These are phyloP conservation scores for Leishmania tropica DNA, from an alignment of 208 protist species.

Conservation along the genomic window DNA sequence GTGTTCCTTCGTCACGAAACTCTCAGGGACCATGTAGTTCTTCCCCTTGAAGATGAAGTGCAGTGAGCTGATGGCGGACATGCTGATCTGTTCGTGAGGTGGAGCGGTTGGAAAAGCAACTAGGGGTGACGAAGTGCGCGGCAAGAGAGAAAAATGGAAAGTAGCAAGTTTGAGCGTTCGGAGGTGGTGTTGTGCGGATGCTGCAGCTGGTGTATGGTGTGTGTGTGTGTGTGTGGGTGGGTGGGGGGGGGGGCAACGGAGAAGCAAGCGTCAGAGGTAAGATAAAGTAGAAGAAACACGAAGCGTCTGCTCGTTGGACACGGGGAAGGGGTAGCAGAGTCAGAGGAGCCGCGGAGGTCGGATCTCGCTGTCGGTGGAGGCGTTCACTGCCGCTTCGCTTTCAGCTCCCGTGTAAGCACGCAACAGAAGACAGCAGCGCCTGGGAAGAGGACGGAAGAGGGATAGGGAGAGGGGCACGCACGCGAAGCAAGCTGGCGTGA, in stretches of 20 bases:
- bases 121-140: too few species aligned
- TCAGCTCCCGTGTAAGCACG: not conserved
- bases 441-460: not conserved
- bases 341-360: not conserved
- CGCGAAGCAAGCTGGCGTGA: not conserved
- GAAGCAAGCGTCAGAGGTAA: not conserved
- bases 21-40: constrained; percentile 35
- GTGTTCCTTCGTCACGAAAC: constrained; percentile 38
- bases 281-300: not conserved
- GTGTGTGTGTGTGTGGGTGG: not conserved
- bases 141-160: not conserved
- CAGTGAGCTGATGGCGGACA: constrained; percentile 17
- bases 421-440: not conserved
- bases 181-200: not conserved
- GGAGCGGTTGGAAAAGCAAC: not conserved
- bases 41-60: constrained; percentile 34
- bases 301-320: not conserved
- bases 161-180: not conserved
- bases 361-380: not conserved
- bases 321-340: not conserved
- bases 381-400: not conserved
- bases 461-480: not conserved
- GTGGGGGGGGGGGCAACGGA: not conserved
- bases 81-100: not conserved
- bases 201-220: not conserved